Base-by-base conservation (phyloP, 192 early-diverging fungal genomes). In the Coemansia sp. region DNA sequence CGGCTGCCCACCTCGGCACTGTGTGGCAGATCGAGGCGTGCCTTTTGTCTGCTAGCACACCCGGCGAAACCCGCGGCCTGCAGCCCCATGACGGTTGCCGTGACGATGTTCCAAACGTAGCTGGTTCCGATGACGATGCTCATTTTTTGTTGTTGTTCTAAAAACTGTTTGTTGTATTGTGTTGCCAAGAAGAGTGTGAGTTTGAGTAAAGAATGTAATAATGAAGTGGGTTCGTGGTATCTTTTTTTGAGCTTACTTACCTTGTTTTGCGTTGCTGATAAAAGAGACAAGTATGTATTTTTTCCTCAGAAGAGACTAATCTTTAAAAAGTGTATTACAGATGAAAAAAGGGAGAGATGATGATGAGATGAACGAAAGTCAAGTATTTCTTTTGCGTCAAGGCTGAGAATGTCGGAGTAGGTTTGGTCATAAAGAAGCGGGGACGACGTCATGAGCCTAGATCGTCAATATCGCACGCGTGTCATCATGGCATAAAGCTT, bases 81-180 rank as follows among this genome's bases (percentile, higher is more conserved):
- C 38, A 78, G 58, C 2, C 68, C 68, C 74, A 78, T 70, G 45
- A 69, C 74, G 3, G 74, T 71, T 4, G 74, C 74, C 11, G 74
- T 49, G 14, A 77, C 67, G 34, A 77, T 70, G 61, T 77, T 77
- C 73, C 73, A 77, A 18, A 77, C 73, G 53, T 77, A 77, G 64
- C 64, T 67, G 61, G 73, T 77, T 14, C 73, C 73, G 17, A 77
- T 77, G 40, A 77, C 73, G 22, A 77, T 70, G 54, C 67, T 70
- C 73, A 77, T 77, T 21, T 14, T 62, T 66, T 24, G 3, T 40
- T 39, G 53, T 3, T 6, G 34, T 7, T 54, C 4, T 50, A 22
- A 14, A 24, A 3, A 50, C 11, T 25, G 17, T 9, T 2, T 43
- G n/a, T n/a, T n/a, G n/a, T n/a, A n/a, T n/a, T n/a, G n/a, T n/a